Percentiles rank a stretch among this genome's conserved stretches.
Evolutionary conservation across 1,284 basidiomycete genomes (phyloP).

Genomic region (Microbotryomycetes sp.): DNA sequence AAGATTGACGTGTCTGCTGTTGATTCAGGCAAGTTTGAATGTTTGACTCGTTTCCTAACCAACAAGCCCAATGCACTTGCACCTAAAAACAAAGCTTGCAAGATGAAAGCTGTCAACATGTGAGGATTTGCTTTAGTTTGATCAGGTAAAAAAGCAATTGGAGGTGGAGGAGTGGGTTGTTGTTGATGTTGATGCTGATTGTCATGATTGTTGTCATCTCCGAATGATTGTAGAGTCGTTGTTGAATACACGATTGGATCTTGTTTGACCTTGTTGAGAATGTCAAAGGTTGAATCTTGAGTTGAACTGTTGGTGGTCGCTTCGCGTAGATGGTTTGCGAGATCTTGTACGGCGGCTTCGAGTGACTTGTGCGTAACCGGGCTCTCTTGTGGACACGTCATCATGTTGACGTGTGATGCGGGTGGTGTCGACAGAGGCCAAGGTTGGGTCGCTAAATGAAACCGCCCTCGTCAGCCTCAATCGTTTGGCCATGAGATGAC

Average conservation of each 20-base stretch:
- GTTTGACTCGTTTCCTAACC: slow-evolving; percentile 8
- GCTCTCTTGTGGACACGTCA: too few species aligned
- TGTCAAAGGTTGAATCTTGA: background rate
- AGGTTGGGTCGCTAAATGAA: too few species aligned
- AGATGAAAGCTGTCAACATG: slow-evolving; percentile 21
- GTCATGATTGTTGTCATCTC: background rate
- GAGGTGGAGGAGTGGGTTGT: slow-evolving; percentile 17
- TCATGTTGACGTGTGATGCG: too few species aligned
- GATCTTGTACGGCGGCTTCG: background rate
- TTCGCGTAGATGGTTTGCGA: background rate
- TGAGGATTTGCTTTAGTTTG: slow-evolving; percentile 6
- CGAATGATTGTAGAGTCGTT: too few species aligned
- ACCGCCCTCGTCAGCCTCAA: too few species aligned
- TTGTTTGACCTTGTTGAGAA: background rate
- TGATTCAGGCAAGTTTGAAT: background rate
- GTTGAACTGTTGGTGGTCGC: background rate
- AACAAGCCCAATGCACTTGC: slow-evolving; percentile 26
- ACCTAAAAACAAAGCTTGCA: slow-evolving; percentile 28
- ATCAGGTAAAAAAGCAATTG: slow-evolving; percentile 17
- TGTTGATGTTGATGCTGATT: background rate
- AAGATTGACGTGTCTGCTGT: background rate
- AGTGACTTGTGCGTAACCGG: background rate
- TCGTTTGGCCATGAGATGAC: too few species aligned
- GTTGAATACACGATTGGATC: too few species aligned
- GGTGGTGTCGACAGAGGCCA: too few species aligned